Conservation (phyloP, 345 rosid genomes). For the Pistacia integerrima region DNA sequence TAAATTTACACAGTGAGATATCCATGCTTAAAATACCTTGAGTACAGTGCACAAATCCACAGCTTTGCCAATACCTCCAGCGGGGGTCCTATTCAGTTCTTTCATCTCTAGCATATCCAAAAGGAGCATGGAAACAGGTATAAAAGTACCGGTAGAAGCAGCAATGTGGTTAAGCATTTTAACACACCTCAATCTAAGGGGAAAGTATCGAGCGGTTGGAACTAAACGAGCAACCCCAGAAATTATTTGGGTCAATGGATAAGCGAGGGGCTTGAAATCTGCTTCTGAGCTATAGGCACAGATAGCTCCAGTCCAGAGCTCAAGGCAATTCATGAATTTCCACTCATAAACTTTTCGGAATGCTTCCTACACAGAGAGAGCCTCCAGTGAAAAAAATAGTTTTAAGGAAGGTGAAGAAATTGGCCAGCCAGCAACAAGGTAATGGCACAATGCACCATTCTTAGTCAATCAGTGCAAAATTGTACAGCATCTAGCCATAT, state of each 20-base stretch:
- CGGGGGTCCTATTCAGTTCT: conserved; percentile 76
- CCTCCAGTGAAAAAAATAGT: not conserved
- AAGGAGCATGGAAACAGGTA: conserved; percentile 89
- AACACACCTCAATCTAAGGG: conserved; percentile 87
- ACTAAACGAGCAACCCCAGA: conserved; percentile 89
- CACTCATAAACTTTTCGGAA: conserved; percentile 94
- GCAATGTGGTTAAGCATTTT: conserved; percentile 91
- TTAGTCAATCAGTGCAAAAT: not conserved
- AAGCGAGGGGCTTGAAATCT: conserved; percentile 83
- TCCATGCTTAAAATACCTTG: conserved; percentile 48
- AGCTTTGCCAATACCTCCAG: conserved; percentile 89
- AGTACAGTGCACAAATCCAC: conserved; percentile 70
- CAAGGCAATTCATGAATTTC: conserved; percentile 94
- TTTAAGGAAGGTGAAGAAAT: not conserved
- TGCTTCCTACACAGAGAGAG: conserved; percentile 56
- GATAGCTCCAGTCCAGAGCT: conserved; percentile 96
- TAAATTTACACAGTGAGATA: not conserved
- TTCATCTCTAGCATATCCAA: conserved; percentile 99
- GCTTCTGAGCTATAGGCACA: conserved; percentile 71
- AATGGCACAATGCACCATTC: not conserved
- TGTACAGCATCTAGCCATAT: conserved; percentile 8
- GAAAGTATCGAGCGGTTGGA: conserved; percentile 91
- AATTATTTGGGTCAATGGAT: conserved; percentile 86
- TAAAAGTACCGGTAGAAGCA: conserved; percentile 70
- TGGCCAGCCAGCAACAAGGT: not conserved